Evolutionary conservation across 2,329 filamentous ascomycete species (phyloP), one percentile per base, ranked within the genome.

Genomic region (Microascus cirrosus): DNA sequence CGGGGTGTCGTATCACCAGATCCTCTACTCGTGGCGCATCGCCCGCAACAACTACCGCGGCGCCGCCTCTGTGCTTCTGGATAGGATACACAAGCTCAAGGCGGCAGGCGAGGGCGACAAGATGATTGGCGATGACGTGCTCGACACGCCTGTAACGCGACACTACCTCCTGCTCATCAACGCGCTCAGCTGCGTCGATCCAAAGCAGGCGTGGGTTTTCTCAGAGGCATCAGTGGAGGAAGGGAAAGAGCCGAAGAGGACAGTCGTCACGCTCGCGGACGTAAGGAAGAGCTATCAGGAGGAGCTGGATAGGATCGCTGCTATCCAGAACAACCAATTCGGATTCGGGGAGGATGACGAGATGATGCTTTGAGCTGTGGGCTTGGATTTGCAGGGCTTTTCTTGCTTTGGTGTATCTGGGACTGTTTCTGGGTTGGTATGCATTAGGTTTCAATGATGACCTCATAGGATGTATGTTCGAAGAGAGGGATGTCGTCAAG

Each of bases 141-240:
- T 84, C 12, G 83, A 86, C 63, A 86, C 83, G 0, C 77, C 79
- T 0, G 78, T 89, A 35, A 84, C 86, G 53, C 83, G 88, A 63
- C 87, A 90, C 66, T 94, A 95, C 65, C 75, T 97, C n/a, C 80
- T 91, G 61, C 81, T 99, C 52, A 95, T 99, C 74, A 99, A 99
- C 69, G 86, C 90, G 1, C 77, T 99, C 60, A 90, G 88, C 63
- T 96, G 90, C 62, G 90, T 96, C 48, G 84, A 89, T 54, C 77
- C 85, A 59, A 83, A 81, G 63, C 84, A 89, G 61, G 88, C 96
- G 66, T 99, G 95, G 82, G 83, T 95, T 68, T 84, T 82, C 54
- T 70, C 75, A n/a, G 74, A 80, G 63, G 72, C 77, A 13, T 28
- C 24, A 3, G n/a, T 58, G 55, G 70, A n/a, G 52, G 32, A 56